A percentile compares a stretch with the other conserved stretches of the same genome.
Conservation (phyloP, 2,329 filamentous ascomycete genomes). For the Trichophyton equinum region DNA sequence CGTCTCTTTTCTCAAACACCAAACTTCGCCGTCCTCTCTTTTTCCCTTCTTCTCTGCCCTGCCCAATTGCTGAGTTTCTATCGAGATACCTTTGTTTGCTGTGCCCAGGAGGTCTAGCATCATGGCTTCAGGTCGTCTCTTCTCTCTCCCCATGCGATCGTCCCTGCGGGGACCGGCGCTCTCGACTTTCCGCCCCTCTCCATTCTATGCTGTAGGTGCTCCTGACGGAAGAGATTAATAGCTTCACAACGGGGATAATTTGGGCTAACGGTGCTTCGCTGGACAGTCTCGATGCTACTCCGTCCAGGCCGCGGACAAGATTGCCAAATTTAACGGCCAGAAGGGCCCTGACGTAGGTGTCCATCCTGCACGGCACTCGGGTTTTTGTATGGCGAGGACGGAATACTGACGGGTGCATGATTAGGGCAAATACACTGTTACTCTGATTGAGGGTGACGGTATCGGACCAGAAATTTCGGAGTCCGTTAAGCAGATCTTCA, state of each 20-base stretch:
- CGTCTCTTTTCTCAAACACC: background rate
- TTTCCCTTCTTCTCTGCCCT: background rate
- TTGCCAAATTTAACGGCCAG: slow-evolving; percentile 85
- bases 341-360: slow-evolving; percentile 73
- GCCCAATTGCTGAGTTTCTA: background rate
- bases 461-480: slow-evolving; percentile 97
- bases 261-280: slow-evolving; percentile 12
- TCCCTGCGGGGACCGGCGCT: slow-evolving; percentile 55
- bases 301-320: slow-evolving; percentile 47
- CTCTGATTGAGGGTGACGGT: slow-evolving; percentile 96
- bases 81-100: background rate
- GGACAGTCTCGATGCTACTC: slow-evolving; percentile 49
- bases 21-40: background rate
- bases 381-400: background rate
- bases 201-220: slow-evolving; percentile 46
- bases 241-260: slow-evolving; percentile 7
- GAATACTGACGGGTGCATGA: slow-evolving; percentile 4
- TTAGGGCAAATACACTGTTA: slow-evolving; percentile 89
- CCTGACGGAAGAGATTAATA: background rate
- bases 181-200: slow-evolving; percentile 35
- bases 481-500: slow-evolving; percentile 98
- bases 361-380: slow-evolving; percentile 1
- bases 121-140: slow-evolving; percentile 74
- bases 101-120: slow-evolving; percentile 28
- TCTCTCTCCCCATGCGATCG: slow-evolving; percentile 66